A percentile compares a stretch with the other conserved stretches of the same genome.
Evolutionary conservation across 1,284 basidiomycete species (phyloP).

Genomic region (Rhizoctonia solani): DNA sequence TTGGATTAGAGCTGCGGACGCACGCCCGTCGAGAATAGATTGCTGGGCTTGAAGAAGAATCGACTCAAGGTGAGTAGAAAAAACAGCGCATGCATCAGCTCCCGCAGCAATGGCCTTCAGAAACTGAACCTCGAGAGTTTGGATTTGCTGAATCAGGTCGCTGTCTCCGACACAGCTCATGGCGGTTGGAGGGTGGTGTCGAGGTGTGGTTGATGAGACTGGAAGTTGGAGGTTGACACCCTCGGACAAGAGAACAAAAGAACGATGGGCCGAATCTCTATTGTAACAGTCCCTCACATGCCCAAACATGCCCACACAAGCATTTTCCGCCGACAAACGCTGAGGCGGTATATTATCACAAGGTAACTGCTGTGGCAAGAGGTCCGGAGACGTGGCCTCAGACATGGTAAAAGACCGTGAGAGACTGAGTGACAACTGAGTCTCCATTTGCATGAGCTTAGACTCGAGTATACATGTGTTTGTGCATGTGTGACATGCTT

Average conservation of each 20-base stretch:
- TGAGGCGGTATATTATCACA: too few relatives aligned
- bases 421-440: too few relatives aligned
- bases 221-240: neutral
- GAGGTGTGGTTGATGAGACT: slow-evolving; percentile 18
- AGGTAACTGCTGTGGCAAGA: too few relatives aligned
- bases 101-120: neutral
- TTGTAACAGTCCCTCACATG: slow-evolving; percentile 12
- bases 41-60: neutral
- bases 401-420: too few relatives aligned
- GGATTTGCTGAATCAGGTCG: slow-evolving; percentile 13
- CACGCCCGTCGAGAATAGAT: neutral
- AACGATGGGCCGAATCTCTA: neutral
- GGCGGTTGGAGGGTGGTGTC: slow-evolving; percentile 13
- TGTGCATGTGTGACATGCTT: too few relatives aligned
- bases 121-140: neutral
- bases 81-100: neutral
- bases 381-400: too few relatives aligned
- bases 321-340: neutral
- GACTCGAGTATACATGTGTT: too few relatives aligned
- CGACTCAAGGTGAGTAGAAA: neutral
- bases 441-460: too few relatives aligned
- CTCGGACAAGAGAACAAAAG: slow-evolving; percentile 6
- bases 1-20: neutral
- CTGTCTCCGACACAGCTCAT: slow-evolving; percentile 23
- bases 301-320: slow-evolving; percentile 19